A percentile compares a stretch with the other conserved stretches of the same genome.
phyloP scores from a whole-genome alignment of 345 rosid species.

The Hypericum perforatum region DNA sequence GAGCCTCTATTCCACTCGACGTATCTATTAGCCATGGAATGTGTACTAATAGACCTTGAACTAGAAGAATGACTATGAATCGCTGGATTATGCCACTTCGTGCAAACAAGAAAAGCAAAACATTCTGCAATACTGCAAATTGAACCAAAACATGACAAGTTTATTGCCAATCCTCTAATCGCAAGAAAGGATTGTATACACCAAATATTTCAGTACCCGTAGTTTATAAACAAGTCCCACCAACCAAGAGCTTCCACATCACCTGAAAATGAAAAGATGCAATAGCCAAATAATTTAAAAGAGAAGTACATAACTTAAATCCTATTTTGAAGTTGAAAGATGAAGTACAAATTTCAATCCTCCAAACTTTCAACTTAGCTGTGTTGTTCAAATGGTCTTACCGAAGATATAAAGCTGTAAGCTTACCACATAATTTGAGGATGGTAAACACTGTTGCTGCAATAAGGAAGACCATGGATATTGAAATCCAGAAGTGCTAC shows the following conservation, averaged over 20 bases:
- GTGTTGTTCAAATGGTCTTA: background rate
- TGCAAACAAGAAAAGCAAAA: slow-evolving; percentile 86
- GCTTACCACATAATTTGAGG: slow-evolving; percentile 79
- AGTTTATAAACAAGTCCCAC: slow-evolving; percentile 94
- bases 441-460: slow-evolving; percentile 85
- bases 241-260: slow-evolving; percentile 77
- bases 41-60: slow-evolving; percentile 47
- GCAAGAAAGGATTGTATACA: slow-evolving; percentile 9
- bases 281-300: no score
- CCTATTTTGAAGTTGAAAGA: no score
- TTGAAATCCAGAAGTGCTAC: slow-evolving; percentile 92
- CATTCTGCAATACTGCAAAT: slow-evolving; percentile 75
- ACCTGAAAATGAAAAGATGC: slow-evolving; percentile 48
- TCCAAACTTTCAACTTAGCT: no score
- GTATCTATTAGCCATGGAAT: slow-evolving; percentile 41
- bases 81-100: slow-evolving; percentile 79
- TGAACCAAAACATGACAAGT: background rate
- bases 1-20: slow-evolving; percentile 68
- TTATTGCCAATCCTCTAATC: slow-evolving; percentile 2
- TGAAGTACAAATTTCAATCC: no score
- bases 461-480: slow-evolving; percentile 85
- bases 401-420: background rate
- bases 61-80: slow-evolving; percentile 55
- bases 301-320: no score
- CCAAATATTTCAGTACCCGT: slow-evolving; percentile 40